phyloP scores from a whole-genome alignment of 352 stramenopile genomes.

The Globisporangium spiculum region DNA sequence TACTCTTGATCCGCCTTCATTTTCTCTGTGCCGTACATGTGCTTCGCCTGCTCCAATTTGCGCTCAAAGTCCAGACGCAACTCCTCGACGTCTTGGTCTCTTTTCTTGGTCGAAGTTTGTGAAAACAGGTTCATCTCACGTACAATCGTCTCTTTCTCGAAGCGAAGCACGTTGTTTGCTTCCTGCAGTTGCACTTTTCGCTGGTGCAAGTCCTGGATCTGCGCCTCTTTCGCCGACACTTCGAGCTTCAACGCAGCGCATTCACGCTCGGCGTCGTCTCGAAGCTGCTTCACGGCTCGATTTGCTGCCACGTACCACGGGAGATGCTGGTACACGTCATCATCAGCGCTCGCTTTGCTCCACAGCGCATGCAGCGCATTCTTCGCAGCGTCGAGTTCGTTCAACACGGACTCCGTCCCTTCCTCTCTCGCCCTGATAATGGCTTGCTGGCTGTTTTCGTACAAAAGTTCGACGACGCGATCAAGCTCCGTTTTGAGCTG shows the following conservation, averaged over 20 bases:
- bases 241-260: constrained; percentile 24
- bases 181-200: constrained; percentile 43
- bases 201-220: constrained; percentile 28
- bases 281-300: constrained; percentile 35
- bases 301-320: constrained; percentile 53
- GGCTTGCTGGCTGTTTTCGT: constrained; percentile 27
- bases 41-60: constrained; percentile 57
- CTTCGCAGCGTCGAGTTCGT: constrained; percentile 50
- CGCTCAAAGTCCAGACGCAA: constrained; percentile 46
- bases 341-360: constrained; percentile 13
- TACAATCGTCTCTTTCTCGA: constrained; percentile 66
- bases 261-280: constrained; percentile 23
- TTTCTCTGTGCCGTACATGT: constrained; percentile 38
- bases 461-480: constrained; percentile 20
- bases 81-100: constrained; percentile 53
- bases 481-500: constrained; percentile 37
- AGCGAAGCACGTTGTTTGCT: constrained; percentile 46
- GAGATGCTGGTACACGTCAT: constrained; percentile 40
- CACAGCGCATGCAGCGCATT: constrained; percentile 34
- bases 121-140: constrained; percentile 58
- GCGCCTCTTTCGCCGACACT: constrained; percentile 21
- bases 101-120: constrained; percentile 48
- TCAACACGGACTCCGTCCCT: constrained; percentile 27
- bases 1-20: constrained; percentile 56
- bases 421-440: constrained; percentile 31